A percentile compares a stretch with the other conserved stretches of the same genome.
Conservation (phyloP, 768 basidiomycete genomes). For the Exidia glandulosa region DNA sequence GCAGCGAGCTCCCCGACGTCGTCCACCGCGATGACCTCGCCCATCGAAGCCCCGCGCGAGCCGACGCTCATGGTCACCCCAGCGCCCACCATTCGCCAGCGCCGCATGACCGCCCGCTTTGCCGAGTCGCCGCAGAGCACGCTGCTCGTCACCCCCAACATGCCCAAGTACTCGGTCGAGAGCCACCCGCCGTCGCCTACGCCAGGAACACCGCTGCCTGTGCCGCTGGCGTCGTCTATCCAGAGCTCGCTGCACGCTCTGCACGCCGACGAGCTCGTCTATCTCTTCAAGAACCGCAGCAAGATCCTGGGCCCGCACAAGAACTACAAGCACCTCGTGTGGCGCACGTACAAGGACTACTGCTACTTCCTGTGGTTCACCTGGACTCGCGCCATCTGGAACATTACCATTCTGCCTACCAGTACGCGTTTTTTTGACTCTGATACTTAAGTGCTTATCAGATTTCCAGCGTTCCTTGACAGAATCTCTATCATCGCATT, state of each 20-base stretch:
- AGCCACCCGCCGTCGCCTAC: too few species aligned
- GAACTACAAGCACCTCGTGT: conserved; percentile 3
- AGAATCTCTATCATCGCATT: conserved; percentile 9
- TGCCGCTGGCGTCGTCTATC: background rate
- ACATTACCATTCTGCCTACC: conserved; percentile 7
- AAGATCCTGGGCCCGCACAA: background rate
- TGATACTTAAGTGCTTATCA: background rate
- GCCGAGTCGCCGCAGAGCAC: too few species aligned
- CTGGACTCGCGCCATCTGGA: conserved; percentile 8
- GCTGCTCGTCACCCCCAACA: too few species aligned
- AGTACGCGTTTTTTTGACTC: conserved; percentile 4
- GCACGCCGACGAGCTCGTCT: conserved; percentile 12
- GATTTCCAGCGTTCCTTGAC: conserved; percentile 9
- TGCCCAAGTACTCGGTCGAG: too few species aligned
- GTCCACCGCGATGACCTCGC: too few species aligned
- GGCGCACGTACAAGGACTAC: conserved; percentile 4
- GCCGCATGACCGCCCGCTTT: too few species aligned
- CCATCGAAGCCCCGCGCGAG: too few species aligned
- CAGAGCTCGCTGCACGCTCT: conserved; percentile 3
- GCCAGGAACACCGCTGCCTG: background rate
- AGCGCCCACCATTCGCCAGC: too few species aligned
- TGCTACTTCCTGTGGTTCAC: conserved; percentile 6
- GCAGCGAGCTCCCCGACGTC: too few species aligned
- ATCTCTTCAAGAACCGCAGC: conserved; percentile 6
- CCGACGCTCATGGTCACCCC: too few species aligned